Conservation (phyloP, 2,329 filamentous ascomycete species). For the Aspergillus fumigatus region DNA sequence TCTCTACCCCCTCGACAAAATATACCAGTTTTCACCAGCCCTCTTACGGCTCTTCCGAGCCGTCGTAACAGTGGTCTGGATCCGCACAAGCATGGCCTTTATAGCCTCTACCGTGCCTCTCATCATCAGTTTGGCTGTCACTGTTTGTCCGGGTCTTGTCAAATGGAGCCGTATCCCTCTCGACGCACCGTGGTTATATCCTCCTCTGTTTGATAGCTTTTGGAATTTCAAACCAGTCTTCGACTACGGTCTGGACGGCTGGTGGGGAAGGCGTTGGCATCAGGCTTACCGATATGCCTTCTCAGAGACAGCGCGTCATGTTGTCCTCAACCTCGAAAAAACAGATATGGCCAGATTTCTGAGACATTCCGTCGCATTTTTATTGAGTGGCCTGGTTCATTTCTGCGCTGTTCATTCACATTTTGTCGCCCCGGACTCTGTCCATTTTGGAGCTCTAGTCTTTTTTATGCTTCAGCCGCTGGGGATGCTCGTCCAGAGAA, state of each 20-base stretch:
- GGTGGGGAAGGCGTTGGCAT: not conserved
- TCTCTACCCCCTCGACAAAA: not conserved
- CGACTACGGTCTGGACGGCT: not conserved
- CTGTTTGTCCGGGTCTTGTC: not conserved
- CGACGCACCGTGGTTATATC: not conserved
- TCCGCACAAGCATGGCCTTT: not conserved
- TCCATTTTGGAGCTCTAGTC: not conserved
- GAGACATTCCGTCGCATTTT: not conserved
- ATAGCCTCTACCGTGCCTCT: not conserved
- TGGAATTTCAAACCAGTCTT: not conserved
- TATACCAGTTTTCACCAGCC: not conserved
- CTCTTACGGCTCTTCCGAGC: not conserved
- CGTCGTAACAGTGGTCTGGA: not conserved
- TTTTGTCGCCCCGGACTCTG: not conserved
- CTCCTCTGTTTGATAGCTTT: not conserved
- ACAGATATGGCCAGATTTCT: not conserved
- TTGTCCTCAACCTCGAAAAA: not conserved
- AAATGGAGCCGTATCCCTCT: not conserved
- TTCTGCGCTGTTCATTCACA: not conserved
- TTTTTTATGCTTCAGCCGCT: not conserved
- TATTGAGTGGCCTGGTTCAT: not conserved
- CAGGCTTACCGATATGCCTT: not conserved
- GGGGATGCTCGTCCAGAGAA: not conserved
- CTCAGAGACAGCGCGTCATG: not conserved
- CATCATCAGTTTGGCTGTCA: not conserved